Conservation (phyloP, 257 asterid genomes). For the Ajuga chamaepitys region DNA sequence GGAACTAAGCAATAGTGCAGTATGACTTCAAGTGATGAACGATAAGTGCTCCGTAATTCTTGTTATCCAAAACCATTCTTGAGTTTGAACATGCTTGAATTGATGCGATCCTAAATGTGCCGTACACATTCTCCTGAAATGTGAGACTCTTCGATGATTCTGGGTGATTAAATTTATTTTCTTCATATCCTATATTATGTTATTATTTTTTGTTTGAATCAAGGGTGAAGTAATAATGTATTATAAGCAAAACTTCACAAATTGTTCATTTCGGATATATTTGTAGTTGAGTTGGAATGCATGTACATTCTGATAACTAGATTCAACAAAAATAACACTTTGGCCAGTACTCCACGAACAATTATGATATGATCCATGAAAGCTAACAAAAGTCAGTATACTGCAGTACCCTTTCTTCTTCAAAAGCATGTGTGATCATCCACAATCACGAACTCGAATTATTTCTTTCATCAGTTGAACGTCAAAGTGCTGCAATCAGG, state of each 20-base stretch:
- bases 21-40: neutral
- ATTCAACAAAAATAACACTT: neutral
- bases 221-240: neutral
- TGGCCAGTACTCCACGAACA: neutral
- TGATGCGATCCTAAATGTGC: conserved; percentile 6
- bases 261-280: neutral
- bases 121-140: conserved; percentile 1
- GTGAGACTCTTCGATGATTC: neutral
- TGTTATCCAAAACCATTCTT: no score
- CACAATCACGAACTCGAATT: neutral
- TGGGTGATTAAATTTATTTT: neutral
- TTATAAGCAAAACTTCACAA: neutral
- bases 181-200: neutral
- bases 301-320: neutral
- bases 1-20: neutral
- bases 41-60: neutral
- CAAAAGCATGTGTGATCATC: neutral
- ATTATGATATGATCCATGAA: neutral
- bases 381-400: neutral
- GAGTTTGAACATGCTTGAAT: no score
- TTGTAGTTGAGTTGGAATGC: neutral
- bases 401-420: neutral
- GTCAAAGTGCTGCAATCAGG: conserved; percentile 69
- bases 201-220: neutral
- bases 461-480: conserved; percentile 49